Evolutionary conservation across 306 rosid species (phyloP).

Genomic region (Ormosia emarginata): DNA sequence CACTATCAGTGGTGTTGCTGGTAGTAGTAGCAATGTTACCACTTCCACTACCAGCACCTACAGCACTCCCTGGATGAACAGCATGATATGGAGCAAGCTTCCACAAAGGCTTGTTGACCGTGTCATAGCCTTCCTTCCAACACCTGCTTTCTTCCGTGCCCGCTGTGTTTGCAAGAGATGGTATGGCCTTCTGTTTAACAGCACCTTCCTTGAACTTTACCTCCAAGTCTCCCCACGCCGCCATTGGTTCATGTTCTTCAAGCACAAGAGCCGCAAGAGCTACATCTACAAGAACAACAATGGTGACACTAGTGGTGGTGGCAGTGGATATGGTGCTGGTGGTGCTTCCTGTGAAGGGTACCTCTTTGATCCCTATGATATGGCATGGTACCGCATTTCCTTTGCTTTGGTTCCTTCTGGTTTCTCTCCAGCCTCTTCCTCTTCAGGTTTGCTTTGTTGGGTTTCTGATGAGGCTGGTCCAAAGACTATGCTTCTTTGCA

Average conservation of each 20-base stretch:
- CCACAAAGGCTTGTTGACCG: slow-evolving; percentile 77
- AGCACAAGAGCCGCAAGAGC: slow-evolving; percentile 48
- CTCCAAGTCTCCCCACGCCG: slow-evolving; percentile 59
- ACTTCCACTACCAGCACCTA: neutral
- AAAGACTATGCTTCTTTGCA: slow-evolving; percentile 62
- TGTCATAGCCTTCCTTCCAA: slow-evolving; percentile 74
- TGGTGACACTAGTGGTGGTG: neutral
- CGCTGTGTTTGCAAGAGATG: slow-evolving; percentile 92
- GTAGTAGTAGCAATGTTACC: slow-evolving; percentile 12
- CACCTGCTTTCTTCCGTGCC: slow-evolving; percentile 80
- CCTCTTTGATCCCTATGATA: slow-evolving; percentile 74
- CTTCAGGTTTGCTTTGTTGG: slow-evolving; percentile 76
- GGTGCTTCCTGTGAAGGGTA: slow-evolving; percentile 48
- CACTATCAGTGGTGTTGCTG: slow-evolving; percentile 19
- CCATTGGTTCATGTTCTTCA: slow-evolving; percentile 90
- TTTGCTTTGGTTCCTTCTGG: slow-evolving; percentile 63
- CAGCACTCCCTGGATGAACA: slow-evolving; percentile 64
- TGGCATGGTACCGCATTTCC: slow-evolving; percentile 68
- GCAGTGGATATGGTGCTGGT: neutral
- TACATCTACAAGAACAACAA: slow-evolving; percentile 44
- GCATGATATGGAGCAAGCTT: slow-evolving; percentile 84
- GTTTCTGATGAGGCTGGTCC: slow-evolving; percentile 80
- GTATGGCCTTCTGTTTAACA: slow-evolving; percentile 71
- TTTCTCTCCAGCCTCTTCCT: slow-evolving; percentile 75
- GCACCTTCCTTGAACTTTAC: slow-evolving; percentile 62